Percentiles rank a stretch among this genome's conserved stretches.
phyloP scores from a whole-genome alignment of 257 asterid genomes.

The Solanum rostratum region DNA sequence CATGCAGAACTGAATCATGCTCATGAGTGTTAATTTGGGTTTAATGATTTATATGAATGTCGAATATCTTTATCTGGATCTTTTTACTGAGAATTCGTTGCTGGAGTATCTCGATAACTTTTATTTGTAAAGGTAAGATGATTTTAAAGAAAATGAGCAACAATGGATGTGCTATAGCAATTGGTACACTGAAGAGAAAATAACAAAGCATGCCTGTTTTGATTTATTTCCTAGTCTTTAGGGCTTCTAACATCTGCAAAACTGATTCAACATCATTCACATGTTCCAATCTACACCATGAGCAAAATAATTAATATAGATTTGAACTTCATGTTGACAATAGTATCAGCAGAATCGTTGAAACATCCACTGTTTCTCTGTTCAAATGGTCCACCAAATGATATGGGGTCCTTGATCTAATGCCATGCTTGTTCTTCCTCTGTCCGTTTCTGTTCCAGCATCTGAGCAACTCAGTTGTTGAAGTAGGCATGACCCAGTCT shows the following conservation, averaged over 20 bases:
- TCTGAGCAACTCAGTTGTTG: background rate
- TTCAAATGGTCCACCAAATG: background rate
- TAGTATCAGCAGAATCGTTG: background rate
- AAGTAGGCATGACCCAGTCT: background rate
- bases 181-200: background rate
- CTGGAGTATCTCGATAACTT: background rate
- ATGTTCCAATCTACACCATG: background rate
- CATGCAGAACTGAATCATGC: background rate
- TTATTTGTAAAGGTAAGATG: background rate
- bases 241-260: background rate
- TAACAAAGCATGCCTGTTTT: background rate
- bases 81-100: background rate
- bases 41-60: background rate
- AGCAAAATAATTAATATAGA: background rate
- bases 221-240: background rate
- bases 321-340: background rate
- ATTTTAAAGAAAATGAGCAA: background rate
- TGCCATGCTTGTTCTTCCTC: background rate
- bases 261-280: background rate
- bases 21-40: constrained; percentile 1
- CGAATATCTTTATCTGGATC: background rate
- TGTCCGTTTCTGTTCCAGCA: background rate
- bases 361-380: background rate
- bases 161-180: background rate
- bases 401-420: background rate